phyloP scores from a whole-genome alignment of 495 filamentous ascomycete genomes.

The Parathielavia hyrcaniae region DNA sequence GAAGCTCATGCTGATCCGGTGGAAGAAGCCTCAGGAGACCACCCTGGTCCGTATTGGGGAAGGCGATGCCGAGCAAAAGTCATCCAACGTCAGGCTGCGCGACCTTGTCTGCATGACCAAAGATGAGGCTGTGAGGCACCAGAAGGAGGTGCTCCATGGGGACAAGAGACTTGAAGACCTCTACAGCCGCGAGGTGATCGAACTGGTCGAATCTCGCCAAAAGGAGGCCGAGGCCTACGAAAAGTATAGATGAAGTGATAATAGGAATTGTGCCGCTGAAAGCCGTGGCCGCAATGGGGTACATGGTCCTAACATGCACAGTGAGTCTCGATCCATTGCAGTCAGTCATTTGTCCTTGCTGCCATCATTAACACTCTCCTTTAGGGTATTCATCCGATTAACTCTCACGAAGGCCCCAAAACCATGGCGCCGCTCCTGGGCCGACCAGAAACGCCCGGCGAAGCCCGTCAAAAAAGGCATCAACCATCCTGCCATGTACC shows the following conservation, averaged over 20 bases:
- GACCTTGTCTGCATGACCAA: conserved; percentile 95
- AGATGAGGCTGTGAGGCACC: conserved; percentile 78
- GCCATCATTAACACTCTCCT: not conserved
- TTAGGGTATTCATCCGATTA: conserved; percentile 9
- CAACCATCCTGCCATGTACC: no score
- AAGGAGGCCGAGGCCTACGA: conserved; percentile 49
- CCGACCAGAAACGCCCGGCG: not conserved
- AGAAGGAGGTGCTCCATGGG: conserved; percentile 69
- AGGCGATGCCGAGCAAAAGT: conserved; percentile 65
- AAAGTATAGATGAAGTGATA: conserved; percentile 19
- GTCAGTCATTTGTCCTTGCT: not conserved
- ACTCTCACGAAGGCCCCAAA: conserved; percentile 1
- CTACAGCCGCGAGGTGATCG: conserved; percentile 59
- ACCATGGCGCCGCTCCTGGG: not conserved
- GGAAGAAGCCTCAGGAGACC: conserved; percentile 51
- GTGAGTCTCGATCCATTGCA: not conserved
- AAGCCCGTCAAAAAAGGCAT: not conserved
- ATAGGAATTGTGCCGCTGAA: not conserved
- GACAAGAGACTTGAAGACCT: conserved; percentile 61
- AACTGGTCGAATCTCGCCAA: conserved; percentile 56
- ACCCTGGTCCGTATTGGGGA: conserved; percentile 45
- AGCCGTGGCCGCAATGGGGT: not conserved
- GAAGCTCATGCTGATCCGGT: conserved; percentile 67
- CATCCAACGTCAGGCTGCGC: conserved; percentile 53
- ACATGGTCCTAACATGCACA: not conserved